These are phyloP conservation scores for Coemansia sp. DNA, from an alignment of 192 early-diverging fungal genomes.

Conservation along the genomic window DNA sequence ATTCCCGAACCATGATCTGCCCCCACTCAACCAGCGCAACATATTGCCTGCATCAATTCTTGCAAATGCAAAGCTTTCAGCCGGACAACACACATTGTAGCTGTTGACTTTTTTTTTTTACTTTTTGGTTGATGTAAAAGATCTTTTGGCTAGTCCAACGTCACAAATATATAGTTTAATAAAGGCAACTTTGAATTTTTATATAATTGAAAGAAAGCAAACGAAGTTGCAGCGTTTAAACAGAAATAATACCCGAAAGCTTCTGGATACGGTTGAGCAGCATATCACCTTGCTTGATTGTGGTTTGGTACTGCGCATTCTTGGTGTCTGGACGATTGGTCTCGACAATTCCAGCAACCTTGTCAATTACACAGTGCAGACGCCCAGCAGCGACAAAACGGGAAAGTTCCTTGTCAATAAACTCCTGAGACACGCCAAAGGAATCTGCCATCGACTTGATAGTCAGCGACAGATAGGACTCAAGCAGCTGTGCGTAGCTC, in stretches of 20 bases:
- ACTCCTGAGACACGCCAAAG: slow-evolving; percentile 94
- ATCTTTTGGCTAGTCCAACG: too few relatives aligned
- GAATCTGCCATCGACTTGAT: slow-evolving; percentile 95
- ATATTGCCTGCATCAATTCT: slow-evolving; percentile 17
- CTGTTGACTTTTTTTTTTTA: neutral
- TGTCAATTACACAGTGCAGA: slow-evolving; percentile 98
- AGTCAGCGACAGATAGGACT: slow-evolving; percentile 91
- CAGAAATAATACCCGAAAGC: slow-evolving; percentile 87
- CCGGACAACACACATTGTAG: neutral
- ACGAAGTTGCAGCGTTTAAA: slow-evolving; percentile 48
- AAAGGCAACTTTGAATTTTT: neutral
- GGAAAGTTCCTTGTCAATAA: slow-evolving; percentile 95
- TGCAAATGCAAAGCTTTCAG: slow-evolving; percentile 14
- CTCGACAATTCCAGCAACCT: slow-evolving; percentile 95
- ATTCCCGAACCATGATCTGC: neutral
- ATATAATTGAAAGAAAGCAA: neutral
- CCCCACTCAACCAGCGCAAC: neutral
- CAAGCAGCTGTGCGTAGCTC: slow-evolving; percentile 92
- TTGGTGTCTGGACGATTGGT: slow-evolving; percentile 98
- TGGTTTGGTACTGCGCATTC: slow-evolving; percentile 96
- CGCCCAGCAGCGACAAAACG: slow-evolving; percentile 94
- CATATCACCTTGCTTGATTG: slow-evolving; percentile 95
- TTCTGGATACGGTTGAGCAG: slow-evolving; percentile 96
- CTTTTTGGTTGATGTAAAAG: neutral
- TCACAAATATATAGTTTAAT: slow-evolving; percentile 5